phyloP scores from a whole-genome alignment of 768 basidiomycete species.

The Gloeopeniophorella convolvens region DNA sequence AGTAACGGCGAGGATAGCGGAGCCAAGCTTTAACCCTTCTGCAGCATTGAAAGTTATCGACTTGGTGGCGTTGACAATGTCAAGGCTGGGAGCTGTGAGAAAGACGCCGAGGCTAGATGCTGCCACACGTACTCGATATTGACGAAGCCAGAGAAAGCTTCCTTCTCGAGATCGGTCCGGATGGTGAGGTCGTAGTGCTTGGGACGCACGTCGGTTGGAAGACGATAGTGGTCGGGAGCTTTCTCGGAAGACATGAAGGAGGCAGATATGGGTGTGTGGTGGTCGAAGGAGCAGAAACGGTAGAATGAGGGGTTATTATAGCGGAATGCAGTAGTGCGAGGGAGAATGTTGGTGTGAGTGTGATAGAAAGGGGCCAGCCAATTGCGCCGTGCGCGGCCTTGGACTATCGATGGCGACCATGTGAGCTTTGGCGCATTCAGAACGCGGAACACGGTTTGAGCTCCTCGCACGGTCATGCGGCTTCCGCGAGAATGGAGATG shows the following conservation, averaged over 20 bases:
- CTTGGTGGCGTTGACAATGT: constrained; percentile 55
- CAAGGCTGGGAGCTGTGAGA: constrained; percentile 39
- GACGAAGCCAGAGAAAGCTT: constrained; percentile 71
- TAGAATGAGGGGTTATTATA: neutral
- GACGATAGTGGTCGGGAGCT: constrained; percentile 36
- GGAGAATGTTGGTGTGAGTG: neutral
- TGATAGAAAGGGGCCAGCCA: neutral
- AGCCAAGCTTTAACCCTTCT: constrained; percentile 49
- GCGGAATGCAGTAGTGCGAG: neutral
- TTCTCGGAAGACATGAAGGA: constrained; percentile 4
- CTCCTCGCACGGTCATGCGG: constrained; percentile 6
- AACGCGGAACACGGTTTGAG: neutral
- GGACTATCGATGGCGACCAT: constrained; percentile 9
- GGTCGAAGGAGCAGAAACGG: constrained; percentile 13
- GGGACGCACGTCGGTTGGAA: constrained; percentile 62
- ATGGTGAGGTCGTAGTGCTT: constrained; percentile 74
- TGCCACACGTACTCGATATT: constrained; percentile 50
- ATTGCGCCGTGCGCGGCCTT: neutral
- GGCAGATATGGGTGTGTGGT: neutral
- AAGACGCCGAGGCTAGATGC: neutral
- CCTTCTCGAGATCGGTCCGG: constrained; percentile 74
- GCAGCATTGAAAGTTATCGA: constrained; percentile 56
- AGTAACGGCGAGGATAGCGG: constrained; percentile 46
- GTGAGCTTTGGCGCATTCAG: neutral
- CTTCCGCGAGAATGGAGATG: neutral